phyloP scores from a whole-genome alignment of 306 rosid species.

The Malus sylvestris region DNA sequence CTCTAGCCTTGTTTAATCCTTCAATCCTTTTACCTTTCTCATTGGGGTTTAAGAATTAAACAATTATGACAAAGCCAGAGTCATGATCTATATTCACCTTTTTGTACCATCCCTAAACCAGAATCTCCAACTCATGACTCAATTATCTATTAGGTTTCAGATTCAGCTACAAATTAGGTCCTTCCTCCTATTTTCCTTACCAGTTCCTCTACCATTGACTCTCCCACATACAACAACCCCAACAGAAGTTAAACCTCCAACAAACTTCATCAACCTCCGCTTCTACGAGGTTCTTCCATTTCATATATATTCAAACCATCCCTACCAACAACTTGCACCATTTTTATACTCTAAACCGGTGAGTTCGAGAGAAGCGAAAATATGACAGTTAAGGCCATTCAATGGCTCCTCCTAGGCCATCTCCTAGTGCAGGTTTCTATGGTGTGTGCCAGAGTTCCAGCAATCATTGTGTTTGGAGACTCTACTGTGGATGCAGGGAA shows the following conservation, averaged over 20 bases:
- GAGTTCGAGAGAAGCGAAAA: background rate
- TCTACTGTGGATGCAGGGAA: constrained; percentile 61
- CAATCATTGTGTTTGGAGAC: constrained; percentile 54
- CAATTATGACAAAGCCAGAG: background rate
- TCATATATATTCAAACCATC: background rate
- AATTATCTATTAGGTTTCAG: background rate
- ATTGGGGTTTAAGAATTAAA: background rate
- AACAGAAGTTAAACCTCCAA: background rate
- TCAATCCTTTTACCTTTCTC: background rate
- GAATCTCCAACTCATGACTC: background rate
- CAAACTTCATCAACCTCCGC: constrained; percentile 27
- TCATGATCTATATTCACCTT: background rate
- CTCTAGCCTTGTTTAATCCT: background rate
- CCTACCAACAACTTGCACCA: background rate
- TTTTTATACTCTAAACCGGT: background rate
- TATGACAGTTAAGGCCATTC: constrained; percentile 1
- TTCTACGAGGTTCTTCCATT: background rate
- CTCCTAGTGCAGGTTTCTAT: constrained; percentile 8
- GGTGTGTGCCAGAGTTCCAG: constrained; percentile 27
- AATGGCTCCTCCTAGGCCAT: constrained; percentile 10
- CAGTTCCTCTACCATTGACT: background rate
- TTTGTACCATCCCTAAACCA: background rate
- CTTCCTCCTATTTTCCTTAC: background rate
- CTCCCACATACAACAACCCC: background rate
- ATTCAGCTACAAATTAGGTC: background rate